phyloP scores from a whole-genome alignment of 176 grass and related monocot species.

The Leersia perrieri region DNA sequence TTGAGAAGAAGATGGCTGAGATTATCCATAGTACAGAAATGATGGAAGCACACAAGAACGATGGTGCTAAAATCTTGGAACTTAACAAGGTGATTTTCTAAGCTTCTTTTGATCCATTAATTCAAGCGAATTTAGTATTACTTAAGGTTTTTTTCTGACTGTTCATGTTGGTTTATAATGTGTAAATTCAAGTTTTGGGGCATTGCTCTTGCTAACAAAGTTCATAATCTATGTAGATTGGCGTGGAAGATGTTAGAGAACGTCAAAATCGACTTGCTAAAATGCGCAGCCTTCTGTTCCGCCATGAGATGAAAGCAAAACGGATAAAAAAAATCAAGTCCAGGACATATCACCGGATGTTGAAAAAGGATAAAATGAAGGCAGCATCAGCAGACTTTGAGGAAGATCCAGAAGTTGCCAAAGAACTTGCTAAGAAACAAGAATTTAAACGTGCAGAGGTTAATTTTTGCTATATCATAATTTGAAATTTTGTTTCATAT shows the following conservation, averaged over 20 bases:
- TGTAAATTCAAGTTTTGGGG: neutral
- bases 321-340: slow-evolving; percentile 96
- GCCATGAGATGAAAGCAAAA: slow-evolving; percentile 91
- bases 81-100: slow-evolving; percentile 70
- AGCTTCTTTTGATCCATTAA: neutral
- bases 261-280: slow-evolving; percentile 82
- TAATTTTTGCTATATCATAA: neutral
- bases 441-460: slow-evolving; percentile 95
- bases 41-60: slow-evolving; percentile 73
- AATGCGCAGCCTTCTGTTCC: slow-evolving; percentile 97
- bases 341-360: slow-evolving; percentile 88
- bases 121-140: neutral
- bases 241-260: slow-evolving; percentile 70
- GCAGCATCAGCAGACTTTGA: slow-evolving; percentile 58
- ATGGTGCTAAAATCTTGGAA: slow-evolving; percentile 87
- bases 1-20: slow-evolving; percentile 77
- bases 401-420: slow-evolving; percentile 71
- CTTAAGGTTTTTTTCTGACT: neutral
- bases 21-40: slow-evolving; percentile 51
- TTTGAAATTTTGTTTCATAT: slow-evolving; percentile 1
- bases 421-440: slow-evolving; percentile 69
- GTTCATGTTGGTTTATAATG: neutral
- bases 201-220: neutral
- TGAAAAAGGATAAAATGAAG: slow-evolving; percentile 83
- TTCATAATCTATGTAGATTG: slow-evolving; percentile 57